These are phyloP conservation scores for Pezicula radicicola DNA, from an alignment of 2,329 filamentous ascomycete species.

Conservation along the genomic window DNA sequence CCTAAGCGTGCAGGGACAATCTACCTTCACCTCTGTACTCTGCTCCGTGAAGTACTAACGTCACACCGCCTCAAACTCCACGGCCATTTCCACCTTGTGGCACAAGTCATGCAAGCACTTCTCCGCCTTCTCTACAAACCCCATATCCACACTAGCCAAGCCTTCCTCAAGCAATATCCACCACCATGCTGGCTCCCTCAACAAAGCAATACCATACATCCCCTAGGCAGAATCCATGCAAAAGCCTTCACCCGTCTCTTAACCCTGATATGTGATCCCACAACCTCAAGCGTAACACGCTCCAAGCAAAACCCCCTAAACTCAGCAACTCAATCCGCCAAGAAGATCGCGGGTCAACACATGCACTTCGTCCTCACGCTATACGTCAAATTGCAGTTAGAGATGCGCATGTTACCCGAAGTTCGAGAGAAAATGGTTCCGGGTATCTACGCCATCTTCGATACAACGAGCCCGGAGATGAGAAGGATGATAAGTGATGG, in stretches of 20 bases:
- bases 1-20: constrained; percentile 18
- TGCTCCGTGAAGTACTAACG: constrained; percentile 54
- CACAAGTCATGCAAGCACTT: constrained; percentile 52
- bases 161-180: constrained; percentile 17
- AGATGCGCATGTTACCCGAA: constrained; percentile 45
- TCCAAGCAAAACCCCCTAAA: constrained; percentile 42
- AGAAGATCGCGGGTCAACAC: constrained; percentile 57
- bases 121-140: constrained; percentile 48
- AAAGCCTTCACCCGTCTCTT: constrained; percentile 52
- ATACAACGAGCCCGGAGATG: constrained; percentile 52
- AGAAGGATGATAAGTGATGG: constrained; percentile 56
- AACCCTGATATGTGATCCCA: constrained; percentile 58
- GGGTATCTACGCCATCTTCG: constrained; percentile 56
- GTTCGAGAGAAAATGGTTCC: constrained; percentile 55
- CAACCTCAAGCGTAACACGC: constrained; percentile 51
- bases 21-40: constrained; percentile 38
- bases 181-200: constrained; percentile 34
- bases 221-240: constrained; percentile 40
- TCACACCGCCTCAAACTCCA: constrained; percentile 59
- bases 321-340: constrained; percentile 58
- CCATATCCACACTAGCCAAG: constrained; percentile 24
- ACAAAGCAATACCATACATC: constrained; percentile 15
- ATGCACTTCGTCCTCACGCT: constrained; percentile 59
- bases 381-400: constrained; percentile 60
- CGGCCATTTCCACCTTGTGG: constrained; percentile 58